Evolutionary conservation across 2,329 filamentous ascomycete species (phyloP), one percentile per base, ranked within the genome.

Genomic region (Fonsecaea multimorphosa): DNA sequence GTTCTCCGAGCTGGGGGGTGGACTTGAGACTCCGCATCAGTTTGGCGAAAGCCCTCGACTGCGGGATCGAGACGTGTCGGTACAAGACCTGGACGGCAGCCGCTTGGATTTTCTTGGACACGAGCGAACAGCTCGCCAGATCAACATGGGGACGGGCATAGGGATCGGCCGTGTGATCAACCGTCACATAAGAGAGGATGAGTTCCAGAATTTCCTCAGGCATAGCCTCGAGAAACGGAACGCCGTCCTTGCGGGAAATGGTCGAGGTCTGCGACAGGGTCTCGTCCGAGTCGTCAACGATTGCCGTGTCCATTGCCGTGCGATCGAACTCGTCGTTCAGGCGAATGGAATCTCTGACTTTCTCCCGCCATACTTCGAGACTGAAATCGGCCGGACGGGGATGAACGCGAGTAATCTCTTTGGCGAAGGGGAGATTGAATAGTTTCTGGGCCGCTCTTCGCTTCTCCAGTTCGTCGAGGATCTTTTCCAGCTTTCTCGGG

Each of bases 11-110:
- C 8, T 87, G 82, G 1, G 87, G 86, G 75, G 93, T 88, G 65
- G 85, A 80, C 53, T 82, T 81, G 70, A 94, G 82, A 73, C 91
- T 91, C 64, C 83, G 82, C 56, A 93, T 84, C 72, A 93, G 92
- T 78, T 94, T 94, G 74, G 88, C 88, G 79, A 93, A 95, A 75
- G 93, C 92, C 66, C 88, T 83, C 29, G 91, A 94, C 81, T 93
- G 91, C 5, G 91, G 91, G 71, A 94, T 90, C 51, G 90, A 92
- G 76, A 94, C 90, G 76, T 91, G 87, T 70, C 87, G 85, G 80
- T 94, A 94, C 56, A 95, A 84, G 6, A 91, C 90, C 71, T 86
- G 85, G 36, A 93, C 81, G 2, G 91, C 93, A 22, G 89, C 89
- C 29, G 85, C 85, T 74, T 94, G 89, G 66, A 94, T 81, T 32